Conservation (phyloP, 257 asterid genomes). For the Handroanthus guayacan region DNA sequence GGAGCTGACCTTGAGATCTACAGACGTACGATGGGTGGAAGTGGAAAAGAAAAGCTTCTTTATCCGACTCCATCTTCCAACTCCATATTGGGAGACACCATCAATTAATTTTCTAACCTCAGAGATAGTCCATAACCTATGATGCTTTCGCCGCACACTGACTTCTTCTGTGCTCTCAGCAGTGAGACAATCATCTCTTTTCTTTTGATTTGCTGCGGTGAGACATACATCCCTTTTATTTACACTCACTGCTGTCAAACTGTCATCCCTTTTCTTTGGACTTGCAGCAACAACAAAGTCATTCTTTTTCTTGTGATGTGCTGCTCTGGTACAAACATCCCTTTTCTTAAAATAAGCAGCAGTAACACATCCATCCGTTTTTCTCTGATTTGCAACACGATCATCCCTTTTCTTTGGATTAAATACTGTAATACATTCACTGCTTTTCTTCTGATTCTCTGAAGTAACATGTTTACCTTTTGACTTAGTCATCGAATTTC, state of each 20-base stretch:
- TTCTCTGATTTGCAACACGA: slow-evolving; percentile 7
- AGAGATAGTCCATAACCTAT: slow-evolving; percentile 80
- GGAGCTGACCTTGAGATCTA: slow-evolving; percentile 80
- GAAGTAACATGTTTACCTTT: slow-evolving; percentile 38
- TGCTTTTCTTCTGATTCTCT: slow-evolving; percentile 41
- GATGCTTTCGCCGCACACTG: slow-evolving; percentile 78
- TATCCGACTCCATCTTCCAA: slow-evolving; percentile 94
- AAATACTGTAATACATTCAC: slow-evolving; percentile 30
- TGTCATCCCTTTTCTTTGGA: slow-evolving; percentile 36
- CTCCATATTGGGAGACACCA: slow-evolving; percentile 90
- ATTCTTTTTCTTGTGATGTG: slow-evolving; percentile 42
- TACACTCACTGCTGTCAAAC: slow-evolving; percentile 25
- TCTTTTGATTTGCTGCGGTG: neutral
- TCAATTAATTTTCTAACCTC: slow-evolving; percentile 85
- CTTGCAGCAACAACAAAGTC: slow-evolving; percentile 34
- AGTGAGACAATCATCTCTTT: slow-evolving; percentile 11
- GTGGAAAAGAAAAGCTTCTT: slow-evolving; percentile 79
- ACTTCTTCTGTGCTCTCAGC: slow-evolving; percentile 43
- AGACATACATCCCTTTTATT: slow-evolving; percentile 28
- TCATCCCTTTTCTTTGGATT: slow-evolving; percentile 29
- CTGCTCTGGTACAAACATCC: slow-evolving; percentile 28
- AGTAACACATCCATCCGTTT: slow-evolving; percentile 9
- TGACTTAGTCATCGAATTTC: slow-evolving; percentile 29
- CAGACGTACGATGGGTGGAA: slow-evolving; percentile 88
- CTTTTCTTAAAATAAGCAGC: slow-evolving; percentile 36